Percentiles rank a stretch among this genome's conserved stretches.
Conservation (phyloP, 2,329 filamentous ascomycete genomes). For the Ceratocystis alfenasii region DNA sequence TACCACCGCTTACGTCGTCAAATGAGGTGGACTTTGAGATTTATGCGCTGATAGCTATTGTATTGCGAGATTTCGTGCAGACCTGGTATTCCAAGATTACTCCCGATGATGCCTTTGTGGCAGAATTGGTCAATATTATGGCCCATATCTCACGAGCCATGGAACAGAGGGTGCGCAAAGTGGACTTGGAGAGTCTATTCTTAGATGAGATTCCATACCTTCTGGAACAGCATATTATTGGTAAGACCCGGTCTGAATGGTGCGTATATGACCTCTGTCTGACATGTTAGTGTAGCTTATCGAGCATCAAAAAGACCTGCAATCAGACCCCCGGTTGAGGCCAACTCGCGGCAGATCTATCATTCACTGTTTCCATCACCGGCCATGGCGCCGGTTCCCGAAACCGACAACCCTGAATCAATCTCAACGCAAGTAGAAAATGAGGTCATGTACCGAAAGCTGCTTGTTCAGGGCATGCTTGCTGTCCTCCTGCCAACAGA, state of each 20-base stretch:
- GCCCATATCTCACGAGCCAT: slow-evolving; percentile 81
- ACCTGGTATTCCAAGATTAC: slow-evolving; percentile 91
- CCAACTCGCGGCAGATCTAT: slow-evolving; percentile 58
- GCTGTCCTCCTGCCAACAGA: slow-evolving; percentile 81
- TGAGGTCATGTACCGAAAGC: slow-evolving; percentile 72
- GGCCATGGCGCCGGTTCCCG: slow-evolving; percentile 65
- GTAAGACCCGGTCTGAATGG: slow-evolving; percentile 37
- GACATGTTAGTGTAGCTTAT: slow-evolving; percentile 46
- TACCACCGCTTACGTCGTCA: slow-evolving; percentile 85
- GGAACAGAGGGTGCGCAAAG: slow-evolving; percentile 70
- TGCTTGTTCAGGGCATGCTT: slow-evolving; percentile 72
- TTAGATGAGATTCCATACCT: slow-evolving; percentile 81
- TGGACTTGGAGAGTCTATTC: slow-evolving; percentile 71
- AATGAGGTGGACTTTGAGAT: slow-evolving; percentile 89
- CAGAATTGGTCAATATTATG: slow-evolving; percentile 78
- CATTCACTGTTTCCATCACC: slow-evolving; percentile 74
- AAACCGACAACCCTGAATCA: slow-evolving; percentile 38
- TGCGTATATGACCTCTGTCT: slow-evolving; percentile 13
- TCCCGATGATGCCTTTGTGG: slow-evolving; percentile 74
- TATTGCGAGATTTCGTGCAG: slow-evolving; percentile 81
- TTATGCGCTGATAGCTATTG: slow-evolving; percentile 74
- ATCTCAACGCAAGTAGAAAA: slow-evolving; percentile 56
- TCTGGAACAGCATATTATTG: slow-evolving; percentile 65
- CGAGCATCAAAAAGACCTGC: slow-evolving; percentile 52
- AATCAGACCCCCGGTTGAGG: slow-evolving; percentile 46